Percentiles rank a stretch among this genome's conserved stretches.
These are phyloP conservation scores for Dothideomycetes sp. DNA, from an alignment of 2,329 filamentous ascomycete genomes.

Conservation along the genomic window DNA sequence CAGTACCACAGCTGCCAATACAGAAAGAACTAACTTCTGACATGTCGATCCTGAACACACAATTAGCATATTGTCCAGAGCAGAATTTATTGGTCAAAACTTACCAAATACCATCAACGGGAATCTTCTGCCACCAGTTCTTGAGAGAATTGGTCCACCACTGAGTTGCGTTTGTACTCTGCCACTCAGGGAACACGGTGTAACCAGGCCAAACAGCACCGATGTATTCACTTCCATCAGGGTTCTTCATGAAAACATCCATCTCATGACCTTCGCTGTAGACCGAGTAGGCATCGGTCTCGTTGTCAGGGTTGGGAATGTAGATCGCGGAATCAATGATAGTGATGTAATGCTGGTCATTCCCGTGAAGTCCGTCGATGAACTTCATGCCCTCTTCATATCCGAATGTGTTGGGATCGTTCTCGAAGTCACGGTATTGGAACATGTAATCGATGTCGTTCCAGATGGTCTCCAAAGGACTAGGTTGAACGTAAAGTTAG, in stretches of 20 bases:
- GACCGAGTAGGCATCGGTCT: constrained; percentile 49
- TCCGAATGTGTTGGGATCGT: constrained; percentile 45
- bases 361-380: constrained; percentile 43
- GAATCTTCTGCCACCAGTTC: constrained; percentile 43
- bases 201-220: constrained; percentile 57
- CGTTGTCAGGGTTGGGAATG: constrained; percentile 60
- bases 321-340: constrained; percentile 61
- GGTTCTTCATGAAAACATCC: constrained; percentile 28
- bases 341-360: constrained; percentile 50
- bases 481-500: no score
- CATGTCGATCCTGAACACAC: no score
- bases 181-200: constrained; percentile 53
- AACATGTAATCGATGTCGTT: constrained; percentile 48
- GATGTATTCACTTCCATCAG: constrained; percentile 26
- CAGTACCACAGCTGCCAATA: constrained; percentile 60
- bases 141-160: constrained; percentile 51
- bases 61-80: no score
- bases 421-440: constrained; percentile 50
- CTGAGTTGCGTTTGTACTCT: constrained; percentile 48
- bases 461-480: constrained; percentile 46
- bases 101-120: constrained; percentile 48
- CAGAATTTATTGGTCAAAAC: no score
- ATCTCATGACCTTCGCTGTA: constrained; percentile 27
- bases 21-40: constrained; percentile 56
- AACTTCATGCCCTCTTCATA: constrained; percentile 43